Conservation (phyloP, 2,329 filamentous ascomycete species). For the Nigrospora oryzae region DNA sequence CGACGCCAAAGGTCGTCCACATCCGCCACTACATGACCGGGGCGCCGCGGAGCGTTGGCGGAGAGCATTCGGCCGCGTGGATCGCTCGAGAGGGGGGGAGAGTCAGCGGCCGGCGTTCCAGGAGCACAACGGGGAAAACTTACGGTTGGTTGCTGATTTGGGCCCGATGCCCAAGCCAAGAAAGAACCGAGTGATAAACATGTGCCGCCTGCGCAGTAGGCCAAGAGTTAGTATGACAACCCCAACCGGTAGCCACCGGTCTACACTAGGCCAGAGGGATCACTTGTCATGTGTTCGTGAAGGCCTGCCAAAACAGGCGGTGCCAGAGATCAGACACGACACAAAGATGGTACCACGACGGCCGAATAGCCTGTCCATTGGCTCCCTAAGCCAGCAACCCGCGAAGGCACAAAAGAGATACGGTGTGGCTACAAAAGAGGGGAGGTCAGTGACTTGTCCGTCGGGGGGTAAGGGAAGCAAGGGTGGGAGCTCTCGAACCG, state of each 20-base stretch:
- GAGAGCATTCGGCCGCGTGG: slow-evolving; percentile 60
- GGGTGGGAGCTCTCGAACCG: slow-evolving; percentile 18
- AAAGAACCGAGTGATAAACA: slow-evolving; percentile 62
- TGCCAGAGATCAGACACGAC: slow-evolving; percentile 52
- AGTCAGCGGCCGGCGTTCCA: not conserved
- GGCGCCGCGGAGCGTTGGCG: slow-evolving; percentile 55
- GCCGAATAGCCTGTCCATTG: slow-evolving; percentile 62
- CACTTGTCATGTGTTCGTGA: slow-evolving; percentile 24
- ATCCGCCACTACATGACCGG: slow-evolving; percentile 68
- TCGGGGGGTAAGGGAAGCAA: not conserved
- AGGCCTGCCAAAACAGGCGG: slow-evolving; percentile 28
- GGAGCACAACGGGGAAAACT: slow-evolving; percentile 1
- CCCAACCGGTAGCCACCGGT: not conserved
- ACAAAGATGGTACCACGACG: slow-evolving; percentile 65
- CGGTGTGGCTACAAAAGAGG: slow-evolving; percentile 28
- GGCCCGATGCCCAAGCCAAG: slow-evolving; percentile 65
- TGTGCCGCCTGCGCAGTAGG: slow-evolving; percentile 41
- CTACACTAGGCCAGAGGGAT: no score
- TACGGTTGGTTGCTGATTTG: slow-evolving; percentile 57
- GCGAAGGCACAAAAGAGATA: slow-evolving; percentile 61
- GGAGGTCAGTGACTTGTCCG: not conserved
- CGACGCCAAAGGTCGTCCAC: slow-evolving; percentile 45
- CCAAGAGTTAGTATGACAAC: no score
- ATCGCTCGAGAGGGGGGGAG: slow-evolving; percentile 33
- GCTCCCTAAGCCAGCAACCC: slow-evolving; percentile 67